Evolutionary conservation across 1,284 basidiomycete species (phyloP), one percentile per base, ranked within the genome.

Genomic region (Stygiomarasmius scandens): DNA sequence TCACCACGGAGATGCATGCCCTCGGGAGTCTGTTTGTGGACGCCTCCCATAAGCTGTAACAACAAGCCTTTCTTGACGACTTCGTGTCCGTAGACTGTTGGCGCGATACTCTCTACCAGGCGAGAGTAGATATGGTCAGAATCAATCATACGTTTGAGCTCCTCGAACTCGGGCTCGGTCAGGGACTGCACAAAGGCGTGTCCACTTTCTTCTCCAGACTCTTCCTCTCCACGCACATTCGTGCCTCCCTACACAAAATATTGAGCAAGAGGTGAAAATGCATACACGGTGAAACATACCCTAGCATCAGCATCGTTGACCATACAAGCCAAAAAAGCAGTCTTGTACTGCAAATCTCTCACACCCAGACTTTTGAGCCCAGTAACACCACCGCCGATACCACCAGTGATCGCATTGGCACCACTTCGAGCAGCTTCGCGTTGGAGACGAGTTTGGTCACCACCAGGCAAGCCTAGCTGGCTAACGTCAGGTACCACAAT

Each of bases 31-130:
- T 95, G 87, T 73, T 99, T 99, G 78, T 99, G 96, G 11, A 99
- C 96, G 46, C 97, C 97, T n/a, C 97, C 96, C 93, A 99, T 95
- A 45, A 99, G 84, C 71, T 99, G 97, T 12, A 99, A 81, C n/a
- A 99, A 77, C 38, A 99, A 83, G 9, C 97, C 97, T 74, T 99
- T 99, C 79, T 99, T 99, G 66, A 98, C 95, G 55, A 98, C 96
- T 69, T 98, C 96, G 71, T 98, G 96, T 0, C 95, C 96, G 67
- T 98, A 99, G 1, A 99, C 96, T 0, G 97, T 98, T 1, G 97
- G 97, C 1, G 97, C 97, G 61, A 99, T 97, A 68, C 92, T 95
- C 67, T 91, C 87, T 19, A 99, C 96, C 3, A 99, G 80, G 16
- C 95, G 86, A 16, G 91, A 89, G 71, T 99, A 99, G 67, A 99